Evolutionary conservation across 176 grass and related monocot species (phyloP).

Genomic region (Oryza australiensis): DNA sequence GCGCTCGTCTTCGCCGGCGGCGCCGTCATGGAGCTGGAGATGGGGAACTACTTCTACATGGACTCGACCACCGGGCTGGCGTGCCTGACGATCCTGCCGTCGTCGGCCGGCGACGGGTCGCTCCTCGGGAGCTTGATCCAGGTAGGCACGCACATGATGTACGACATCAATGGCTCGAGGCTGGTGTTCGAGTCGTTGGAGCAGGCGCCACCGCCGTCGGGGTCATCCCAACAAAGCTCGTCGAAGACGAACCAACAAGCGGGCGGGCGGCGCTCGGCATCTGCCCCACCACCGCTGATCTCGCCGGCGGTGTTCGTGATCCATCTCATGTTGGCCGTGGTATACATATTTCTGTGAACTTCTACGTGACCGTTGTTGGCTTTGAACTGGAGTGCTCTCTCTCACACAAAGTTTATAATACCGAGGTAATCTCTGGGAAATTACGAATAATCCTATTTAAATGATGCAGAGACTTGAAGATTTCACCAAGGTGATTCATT

Average conservation of each 20-base stretch:
- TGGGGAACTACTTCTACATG: not conserved
- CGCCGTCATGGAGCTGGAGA: not conserved
- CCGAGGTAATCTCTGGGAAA: too few relatives aligned
- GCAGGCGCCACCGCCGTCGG: not conserved
- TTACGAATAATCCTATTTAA: too few relatives aligned
- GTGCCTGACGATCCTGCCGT: not conserved
- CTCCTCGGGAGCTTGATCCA: not conserved
- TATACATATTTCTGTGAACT: not conserved
- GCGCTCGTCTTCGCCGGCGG: not conserved
- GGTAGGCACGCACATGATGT: not conserved
- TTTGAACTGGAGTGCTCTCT: too few relatives aligned
- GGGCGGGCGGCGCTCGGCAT: not conserved
- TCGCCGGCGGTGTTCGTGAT: not conserved
- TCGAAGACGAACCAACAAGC: not conserved
- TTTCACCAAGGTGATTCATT: too few relatives aligned
- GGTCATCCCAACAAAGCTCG: not conserved
- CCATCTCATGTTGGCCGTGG: not conserved
- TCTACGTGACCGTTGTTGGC: too few relatives aligned
- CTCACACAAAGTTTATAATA: too few relatives aligned
- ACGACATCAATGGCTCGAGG: not conserved
- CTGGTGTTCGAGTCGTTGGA: not conserved
- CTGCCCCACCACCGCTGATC: not conserved
- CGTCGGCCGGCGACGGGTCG: not conserved
- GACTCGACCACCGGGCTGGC: not conserved
- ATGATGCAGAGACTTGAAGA: too few relatives aligned